Percentiles rank a stretch among this genome's conserved stretches.
phyloP scores from a whole-genome alignment of 495 filamentous ascomycete species.

The Aspergillus egyptiacus region DNA sequence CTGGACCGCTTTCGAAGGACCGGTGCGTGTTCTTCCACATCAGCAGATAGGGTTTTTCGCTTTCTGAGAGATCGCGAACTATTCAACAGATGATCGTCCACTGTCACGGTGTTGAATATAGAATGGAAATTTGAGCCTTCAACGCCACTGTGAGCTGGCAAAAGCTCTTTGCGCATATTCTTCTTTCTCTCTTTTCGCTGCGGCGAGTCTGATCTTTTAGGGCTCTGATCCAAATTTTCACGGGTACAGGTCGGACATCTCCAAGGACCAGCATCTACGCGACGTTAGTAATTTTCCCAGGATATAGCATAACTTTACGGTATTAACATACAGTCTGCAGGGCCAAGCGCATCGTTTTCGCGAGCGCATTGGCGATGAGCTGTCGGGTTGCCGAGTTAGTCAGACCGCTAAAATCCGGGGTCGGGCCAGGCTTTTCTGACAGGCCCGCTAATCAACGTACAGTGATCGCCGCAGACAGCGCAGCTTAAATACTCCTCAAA shows the following conservation, averaged over 20 bases:
- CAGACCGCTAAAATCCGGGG: conserved; percentile 26
- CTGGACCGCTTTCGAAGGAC: conserved; percentile 43
- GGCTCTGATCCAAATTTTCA: conserved; percentile 54
- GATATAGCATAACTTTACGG: no score
- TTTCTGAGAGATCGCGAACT: conserved; percentile 83
- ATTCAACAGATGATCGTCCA: conserved; percentile 77
- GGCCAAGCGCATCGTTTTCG: conserved; percentile 62
- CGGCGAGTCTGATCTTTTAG: conserved; percentile 34
- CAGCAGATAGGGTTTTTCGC: conserved; percentile 61
- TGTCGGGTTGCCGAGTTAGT: conserved; percentile 34
- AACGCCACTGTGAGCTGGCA: conserved; percentile 63
- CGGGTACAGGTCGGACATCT: conserved; percentile 70
- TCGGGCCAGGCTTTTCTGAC: conserved; percentile 21
- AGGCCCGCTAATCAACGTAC: conserved; percentile 52
- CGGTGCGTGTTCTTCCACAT: conserved; percentile 46
- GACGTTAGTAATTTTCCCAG: conserved; percentile 5
- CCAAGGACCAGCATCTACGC: conserved; percentile 54
- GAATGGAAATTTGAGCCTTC: conserved; percentile 78
- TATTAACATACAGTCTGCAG: conserved; percentile 55
- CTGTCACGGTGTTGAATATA: conserved; percentile 69
- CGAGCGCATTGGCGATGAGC: conserved; percentile 94
- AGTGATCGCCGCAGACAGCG: conserved; percentile 76
- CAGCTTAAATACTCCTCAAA: conserved; percentile 84
- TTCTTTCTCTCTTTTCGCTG: conserved; percentile 40
- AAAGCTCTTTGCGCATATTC: conserved; percentile 63